Percentiles rank a stretch among this genome's conserved stretches.
phyloP scores from a whole-genome alignment of 495 filamentous ascomycete species.

The Trichoderma parareesei region DNA sequence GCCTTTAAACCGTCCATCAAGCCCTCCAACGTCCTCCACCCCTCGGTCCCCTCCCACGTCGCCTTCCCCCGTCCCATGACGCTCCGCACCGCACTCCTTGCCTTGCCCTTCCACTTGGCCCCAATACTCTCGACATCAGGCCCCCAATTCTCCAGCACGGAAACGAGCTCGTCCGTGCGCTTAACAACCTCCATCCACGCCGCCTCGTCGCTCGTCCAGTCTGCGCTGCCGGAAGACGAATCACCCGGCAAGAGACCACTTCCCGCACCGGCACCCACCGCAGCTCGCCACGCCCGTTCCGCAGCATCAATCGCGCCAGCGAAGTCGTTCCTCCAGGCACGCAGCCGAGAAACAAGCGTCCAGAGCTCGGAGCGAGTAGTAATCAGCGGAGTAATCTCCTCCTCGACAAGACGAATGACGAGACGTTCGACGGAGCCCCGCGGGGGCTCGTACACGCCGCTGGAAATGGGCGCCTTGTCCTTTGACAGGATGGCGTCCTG shows the following conservation, averaged over 20 bases:
- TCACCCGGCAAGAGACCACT: constrained; percentile 14
- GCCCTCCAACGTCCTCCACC: constrained; percentile 56
- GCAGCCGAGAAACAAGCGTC: constrained; percentile 61
- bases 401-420: constrained; percentile 65
- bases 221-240: constrained; percentile 14
- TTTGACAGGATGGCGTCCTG: constrained; percentile 50
- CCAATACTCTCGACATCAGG: constrained; percentile 42
- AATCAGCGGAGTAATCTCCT: constrained; percentile 68
- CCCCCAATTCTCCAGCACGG: constrained; percentile 59
- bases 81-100: constrained; percentile 68
- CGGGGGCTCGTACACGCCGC: constrained; percentile 32
- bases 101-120: constrained; percentile 77
- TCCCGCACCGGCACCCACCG: constrained; percentile 36
- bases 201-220: constrained; percentile 39
- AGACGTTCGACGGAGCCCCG: constrained; percentile 41
- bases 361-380: constrained; percentile 70
- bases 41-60: constrained; percentile 68
- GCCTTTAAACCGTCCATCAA: constrained; percentile 52
- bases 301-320: constrained; percentile 66
- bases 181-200: constrained; percentile 55
- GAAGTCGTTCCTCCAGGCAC: constrained; percentile 59
- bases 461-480: constrained; percentile 27
- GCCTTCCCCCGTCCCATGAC: constrained; percentile 77
- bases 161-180: constrained; percentile 56
- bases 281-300: constrained; percentile 82